Evolutionary conservation across 345 rosid species (phyloP), one percentile per base, ranked within the genome.

Genomic region (Excoecaria cochinchinensis): DNA sequence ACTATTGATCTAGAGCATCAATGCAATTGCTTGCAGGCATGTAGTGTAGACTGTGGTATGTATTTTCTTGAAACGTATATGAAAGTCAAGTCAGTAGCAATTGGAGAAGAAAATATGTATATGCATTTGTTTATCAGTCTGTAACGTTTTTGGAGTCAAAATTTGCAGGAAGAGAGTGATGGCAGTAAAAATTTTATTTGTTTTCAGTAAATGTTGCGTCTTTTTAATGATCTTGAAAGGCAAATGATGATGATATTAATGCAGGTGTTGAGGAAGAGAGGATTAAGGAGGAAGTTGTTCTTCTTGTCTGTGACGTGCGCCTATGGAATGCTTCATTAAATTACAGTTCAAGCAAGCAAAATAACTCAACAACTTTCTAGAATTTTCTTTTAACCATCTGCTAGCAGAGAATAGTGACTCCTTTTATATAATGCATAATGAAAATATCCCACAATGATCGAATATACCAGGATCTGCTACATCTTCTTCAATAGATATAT

Each of bases 261-360:
- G 72, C 70, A 57, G 67, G 67, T 53, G 42, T 48, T 58, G 74
- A 77, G 79, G 69, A 19, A 4, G 84, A 81, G 83, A 76, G 74
- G 84, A 83, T 76, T 76, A 73, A 70, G 88, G 83, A 77, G 80
- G 72, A 82, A 83, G 74, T 71, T 78, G 80, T 47, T 80, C 66
- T 22, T 62, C 52, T 10, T 80, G 79, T 81, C 84, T 76, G 82
- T 67, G 65, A 71, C 87, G 75, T 78, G 77, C 73, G 67, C 73
- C 42, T 57, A 16, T 60, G 75, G 72, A 55, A 50, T 63, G 71
- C 69, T 31, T 44, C 21, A 62, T 75, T 60, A 21, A 50, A 17
- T 67, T 67, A 31, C n/a, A n/a, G 38, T 7, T 1, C 21, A 71
- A 24, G 75, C 8, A 55, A 71, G 31, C 31, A 31, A 31, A 31